Base-by-base conservation (phyloP, 805 yeast genomes). In the Ogataea wickerhamii region DNA sequence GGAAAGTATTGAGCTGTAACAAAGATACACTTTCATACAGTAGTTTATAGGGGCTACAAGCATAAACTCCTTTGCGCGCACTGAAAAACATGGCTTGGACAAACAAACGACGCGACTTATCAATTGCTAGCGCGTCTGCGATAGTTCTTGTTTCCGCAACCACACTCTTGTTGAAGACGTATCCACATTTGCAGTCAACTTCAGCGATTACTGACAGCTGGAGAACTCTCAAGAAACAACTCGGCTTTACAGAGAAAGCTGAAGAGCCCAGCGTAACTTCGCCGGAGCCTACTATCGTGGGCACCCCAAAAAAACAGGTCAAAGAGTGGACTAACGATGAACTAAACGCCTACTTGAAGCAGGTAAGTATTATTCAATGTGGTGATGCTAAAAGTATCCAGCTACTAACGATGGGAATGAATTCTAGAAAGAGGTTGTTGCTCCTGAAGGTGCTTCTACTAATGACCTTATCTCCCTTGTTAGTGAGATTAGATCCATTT, bases 381-480 rank as follows among this genome's bases (percentile, higher is more conserved):
- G 25, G 25, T 12, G 25, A 8, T 12, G 8, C 25, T 22, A 8
- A 8, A 12, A 8, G 25, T 22, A 12, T 8, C 25, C 8, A 8
- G 12, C 25, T 40, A 40, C 45, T 41, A 44, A 44, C 45, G 35
- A 35, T n/a, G 13, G n/a, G n/a, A 26, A 26, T 14, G 10, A 39
- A 17, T 18, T 42, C 36, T 41, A 70, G 75, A 68, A 70, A 68
- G 74, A 70, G 52, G 60, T 69, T 61, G 52, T 56, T 52, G 57
- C 69, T 61, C 71, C 74, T 52, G 57, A 63, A 53, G 58, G 64
- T 63, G 67, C 71, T 63, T 55, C 70, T 63, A 63, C 60, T 58
- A 59, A 60, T 58, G 66, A 63, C 59, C 70, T 70, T 64, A 64
- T 70, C 51, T 48, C 74, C 68, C 66, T 69, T 60, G 70, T 65